Conservation (phyloP, 345 rosid species). For the Isatis tinctoria region DNA sequence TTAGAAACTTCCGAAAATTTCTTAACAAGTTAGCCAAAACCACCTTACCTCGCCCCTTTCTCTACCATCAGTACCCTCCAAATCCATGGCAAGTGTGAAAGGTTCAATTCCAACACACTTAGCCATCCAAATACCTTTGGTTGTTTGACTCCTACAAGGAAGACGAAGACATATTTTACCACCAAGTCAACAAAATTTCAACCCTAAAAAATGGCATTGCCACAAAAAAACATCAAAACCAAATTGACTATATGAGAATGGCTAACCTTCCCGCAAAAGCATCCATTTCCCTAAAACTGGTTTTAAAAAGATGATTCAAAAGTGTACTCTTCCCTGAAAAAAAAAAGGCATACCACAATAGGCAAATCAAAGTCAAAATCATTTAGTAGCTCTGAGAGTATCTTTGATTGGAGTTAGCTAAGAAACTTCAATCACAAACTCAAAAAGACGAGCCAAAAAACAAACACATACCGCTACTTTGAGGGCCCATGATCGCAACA, state of each 20-base stretch:
- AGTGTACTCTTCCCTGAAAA: conserved; percentile 68
- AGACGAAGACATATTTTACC: background rate
- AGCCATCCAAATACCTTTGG: conserved; percentile 79
- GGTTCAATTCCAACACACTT: conserved; percentile 68
- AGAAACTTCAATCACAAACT: background rate
- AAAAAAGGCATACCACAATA: background rate
- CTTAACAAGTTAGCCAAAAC: background rate
- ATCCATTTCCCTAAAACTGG: conserved; percentile 77
- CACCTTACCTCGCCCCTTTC: conserved; percentile 76
- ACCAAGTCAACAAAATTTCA: conserved; percentile 1
- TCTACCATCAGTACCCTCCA: conserved; percentile 84
- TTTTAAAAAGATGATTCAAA: conserved; percentile 69
- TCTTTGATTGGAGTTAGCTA: background rate
- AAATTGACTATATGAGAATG: background rate
- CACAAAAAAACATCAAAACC: background rate
- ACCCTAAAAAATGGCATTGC: background rate
- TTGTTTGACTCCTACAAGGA: conserved; percentile 64
- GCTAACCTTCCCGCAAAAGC: conserved; percentile 69
- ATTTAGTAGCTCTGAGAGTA: background rate
- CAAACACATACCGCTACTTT: conserved; percentile 57
- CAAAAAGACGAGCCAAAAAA: background rate
- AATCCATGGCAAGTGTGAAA: conserved; percentile 68
- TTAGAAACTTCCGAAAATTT: background rate
- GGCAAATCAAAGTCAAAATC: background rate
- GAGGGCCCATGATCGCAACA: conserved; percentile 91